These are phyloP conservation scores for Paramecium tetraurelia DNA, from an alignment of 73 alveolate species.

Conservation along the genomic window DNA sequence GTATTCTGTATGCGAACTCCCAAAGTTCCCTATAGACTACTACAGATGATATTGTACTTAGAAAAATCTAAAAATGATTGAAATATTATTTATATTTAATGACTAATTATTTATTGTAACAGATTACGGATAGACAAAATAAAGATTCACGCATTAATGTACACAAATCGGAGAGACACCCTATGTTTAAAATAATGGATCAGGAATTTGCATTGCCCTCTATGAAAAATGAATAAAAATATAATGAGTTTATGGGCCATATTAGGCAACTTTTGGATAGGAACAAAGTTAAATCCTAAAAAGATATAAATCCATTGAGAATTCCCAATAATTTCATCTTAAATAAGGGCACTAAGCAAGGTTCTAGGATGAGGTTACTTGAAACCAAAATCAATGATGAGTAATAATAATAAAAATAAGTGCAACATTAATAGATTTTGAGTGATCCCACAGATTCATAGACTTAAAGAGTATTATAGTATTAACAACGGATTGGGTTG, in stretches of 20 bases:
- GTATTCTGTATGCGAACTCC: neutral
- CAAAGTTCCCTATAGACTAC: neutral
- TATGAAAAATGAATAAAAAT: neutral
- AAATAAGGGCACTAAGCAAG: neutral
- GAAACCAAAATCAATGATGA: neutral
- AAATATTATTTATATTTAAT: neutral
- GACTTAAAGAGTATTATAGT: neutral
- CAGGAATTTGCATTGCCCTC: neutral
- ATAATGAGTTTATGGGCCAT: neutral
- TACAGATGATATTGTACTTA: conserved; percentile 16
- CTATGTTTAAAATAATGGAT: neutral
- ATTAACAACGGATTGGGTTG: neutral
- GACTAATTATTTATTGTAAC: neutral
- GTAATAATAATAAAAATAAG: neutral
- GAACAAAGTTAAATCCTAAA: neutral
- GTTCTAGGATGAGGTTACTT: neutral
- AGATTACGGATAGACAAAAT: neutral
- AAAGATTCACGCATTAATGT: neutral
- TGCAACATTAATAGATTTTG: neutral
- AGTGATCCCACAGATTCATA: neutral
- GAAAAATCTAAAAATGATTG: conserved; percentile 10
- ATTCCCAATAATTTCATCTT: neutral
- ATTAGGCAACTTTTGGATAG: neutral
- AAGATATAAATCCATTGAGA: neutral
- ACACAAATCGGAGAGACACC: neutral